Evolutionary conservation across 148 eudicot genomes (phyloP), one percentile per base, ranked within the genome.

Genomic region (Polygonum maritimum): DNA sequence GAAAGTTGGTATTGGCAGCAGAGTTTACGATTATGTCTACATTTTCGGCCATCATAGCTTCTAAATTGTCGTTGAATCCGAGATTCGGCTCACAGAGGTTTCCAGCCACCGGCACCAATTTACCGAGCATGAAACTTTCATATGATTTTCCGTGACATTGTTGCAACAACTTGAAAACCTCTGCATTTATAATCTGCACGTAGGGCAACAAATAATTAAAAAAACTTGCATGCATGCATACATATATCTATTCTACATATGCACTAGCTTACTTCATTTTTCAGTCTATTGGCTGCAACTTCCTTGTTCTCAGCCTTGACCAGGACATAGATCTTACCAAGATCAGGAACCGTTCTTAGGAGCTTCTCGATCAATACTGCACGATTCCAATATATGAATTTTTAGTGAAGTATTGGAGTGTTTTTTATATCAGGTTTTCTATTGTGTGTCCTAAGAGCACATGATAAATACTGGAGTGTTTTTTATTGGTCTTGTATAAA

Each of bases 1-100:
- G 96, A 63, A 95, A 95, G 80, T 90, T 90, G 60, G 99, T 95
- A 83, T 89, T 95, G 48, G 99, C 99, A 75, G 99, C 99, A 54
- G 99, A 95, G 80, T 95, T 95, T 72, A 95, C 87, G 72, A 95
- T 84, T 16, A 95, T 71, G 72, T 95, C 97, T 15, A 95, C 96
- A 49, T 92, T 90, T 78, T 85, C 83, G 9, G 79, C 78, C 51
- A 95, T 87, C 81, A 73, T 80, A 58, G 77, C 79, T 4, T 82
- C 78, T 33, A 74, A 74, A 48, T 83, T 80, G 60, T 87, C 86
- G 47, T 90, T 90, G 57, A 92, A 48, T 21, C 97, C 99, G 41
- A 95, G 88, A 83, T 88, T 82, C 70, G 89, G 76, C 77, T 92
- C 97, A 79, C 94, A 92, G 22, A 88, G 90, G 85, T 92, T 90